Evolutionary conservation across 1,284 basidiomycete genomes (phyloP), one percentile per base, ranked within the genome.

Genomic region (Thelephora terrestris): DNA sequence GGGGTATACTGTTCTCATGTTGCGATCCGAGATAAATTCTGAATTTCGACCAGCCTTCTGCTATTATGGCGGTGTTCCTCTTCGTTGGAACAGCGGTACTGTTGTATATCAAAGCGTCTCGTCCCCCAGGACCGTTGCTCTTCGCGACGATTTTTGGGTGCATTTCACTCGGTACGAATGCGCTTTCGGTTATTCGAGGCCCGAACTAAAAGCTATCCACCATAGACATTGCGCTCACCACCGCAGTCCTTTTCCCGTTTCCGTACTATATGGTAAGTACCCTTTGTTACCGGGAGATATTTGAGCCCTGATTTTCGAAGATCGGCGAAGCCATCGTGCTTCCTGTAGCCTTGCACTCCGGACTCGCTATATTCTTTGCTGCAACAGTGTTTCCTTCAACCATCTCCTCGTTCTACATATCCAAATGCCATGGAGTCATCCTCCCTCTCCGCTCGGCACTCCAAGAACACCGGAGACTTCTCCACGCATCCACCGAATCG

Each of bases 121-220:
- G 75, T 52, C 80, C 82, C 3, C 82, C 82, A 0, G 78, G 83
- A 0, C 84, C 83, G 0, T 81, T 80, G 58, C 62, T 76, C 4
- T 71, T 82, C 50, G 74, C 79, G 0, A 70, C 65, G 29, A 64
- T 85, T 5, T 73, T 87, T 45, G 74, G 68, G 17, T 82, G 75
- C 55, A 76, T 81, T 48, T 71, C 70, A 52, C 50, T 80, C 10
- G 74, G 78, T 75, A 50, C 50, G 67, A 51, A 9, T 21, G 24
- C 14, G 27, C 16, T 38, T 44, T 38, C 10, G 32, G 21, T 17
- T 39, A n/a, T 40, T 14, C 35, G 17, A 25, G 7, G 34, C 12
- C 23, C 16, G 45, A 2, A 12, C 50, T 52, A n/a, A 35, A 17
- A 16, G 3, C 3, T 7, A 3, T 32, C 14, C 14, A 43, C 38